Conservation (phyloP, 2,329 filamentous ascomycete species). For the Cladosporium halotolerans region DNA sequence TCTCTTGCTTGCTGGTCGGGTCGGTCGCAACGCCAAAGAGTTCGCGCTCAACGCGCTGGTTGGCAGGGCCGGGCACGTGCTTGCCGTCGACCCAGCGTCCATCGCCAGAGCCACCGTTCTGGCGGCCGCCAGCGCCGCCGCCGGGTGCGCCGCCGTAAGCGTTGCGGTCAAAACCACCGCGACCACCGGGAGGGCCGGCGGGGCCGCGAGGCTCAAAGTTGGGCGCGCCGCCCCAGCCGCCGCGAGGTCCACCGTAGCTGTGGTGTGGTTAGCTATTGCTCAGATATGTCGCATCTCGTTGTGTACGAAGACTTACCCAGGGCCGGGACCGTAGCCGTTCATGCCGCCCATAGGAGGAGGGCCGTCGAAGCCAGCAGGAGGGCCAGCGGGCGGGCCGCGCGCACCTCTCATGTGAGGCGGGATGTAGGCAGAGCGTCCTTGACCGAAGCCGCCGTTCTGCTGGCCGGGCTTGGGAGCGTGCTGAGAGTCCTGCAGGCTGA, state of each 20-base stretch:
- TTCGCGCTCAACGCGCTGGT: slow-evolving; percentile 87
- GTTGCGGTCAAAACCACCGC: slow-evolving; percentile 51
- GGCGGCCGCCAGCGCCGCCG: slow-evolving; percentile 47
- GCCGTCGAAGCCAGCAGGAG: slow-evolving; percentile 51
- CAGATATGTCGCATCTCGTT: slow-evolving; percentile 19
- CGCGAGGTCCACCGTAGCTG: slow-evolving; percentile 39
- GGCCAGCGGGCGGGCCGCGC: slow-evolving; percentile 41
- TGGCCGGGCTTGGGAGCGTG: slow-evolving; percentile 42
- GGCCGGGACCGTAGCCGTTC: slow-evolving; percentile 55
- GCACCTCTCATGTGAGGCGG: slow-evolving; percentile 70
- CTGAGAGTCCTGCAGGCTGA: slow-evolving; percentile 63
- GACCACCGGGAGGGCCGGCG: neutral
- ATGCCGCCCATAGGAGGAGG: slow-evolving; percentile 40
- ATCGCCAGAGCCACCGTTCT: slow-evolving; percentile 79
- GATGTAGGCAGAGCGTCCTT: slow-evolving; percentile 66
- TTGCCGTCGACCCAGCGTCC: slow-evolving; percentile 96
- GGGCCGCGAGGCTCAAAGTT: slow-evolving; percentile 49
- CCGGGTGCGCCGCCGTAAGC: slow-evolving; percentile 50
- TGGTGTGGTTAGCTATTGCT: slow-evolving; percentile 18
- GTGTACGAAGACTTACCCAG: slow-evolving; percentile 19
- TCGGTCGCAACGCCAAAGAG: slow-evolving; percentile 89
- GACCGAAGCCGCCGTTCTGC: slow-evolving; percentile 41
- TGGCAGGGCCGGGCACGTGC: slow-evolving; percentile 83
- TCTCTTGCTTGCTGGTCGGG: slow-evolving; percentile 80
- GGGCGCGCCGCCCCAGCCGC: slow-evolving; percentile 49